Evolutionary conservation across 192 early-diverging fungal genomes (phyloP).

Genomic region (Helicostylum pulchrum): DNA sequence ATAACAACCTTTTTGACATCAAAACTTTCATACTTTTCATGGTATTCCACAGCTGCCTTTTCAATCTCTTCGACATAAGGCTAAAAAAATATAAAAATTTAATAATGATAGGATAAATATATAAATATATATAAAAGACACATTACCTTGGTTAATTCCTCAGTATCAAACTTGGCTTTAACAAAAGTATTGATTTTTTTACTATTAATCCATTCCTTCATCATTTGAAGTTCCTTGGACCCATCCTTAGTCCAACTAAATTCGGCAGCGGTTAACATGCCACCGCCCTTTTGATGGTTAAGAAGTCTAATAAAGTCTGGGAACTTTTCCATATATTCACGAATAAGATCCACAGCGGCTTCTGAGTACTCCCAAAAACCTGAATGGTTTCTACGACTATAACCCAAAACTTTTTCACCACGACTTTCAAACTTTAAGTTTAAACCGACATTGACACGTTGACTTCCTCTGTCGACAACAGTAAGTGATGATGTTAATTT

Average conservation of each 20-base stretch:
- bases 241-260: constrained; percentile 36
- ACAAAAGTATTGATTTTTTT: constrained; percentile 63
- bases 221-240: constrained; percentile 43
- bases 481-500: constrained; percentile 81
- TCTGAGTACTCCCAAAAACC: constrained; percentile 84
- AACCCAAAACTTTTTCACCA: constrained; percentile 84
- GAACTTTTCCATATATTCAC: constrained; percentile 62
- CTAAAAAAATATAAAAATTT: constrained; percentile 20
- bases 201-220: constrained; percentile 66
- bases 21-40: constrained; percentile 31
- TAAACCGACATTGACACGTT: constrained; percentile 75
- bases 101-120: neutral
- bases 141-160: constrained; percentile 64
- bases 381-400: constrained; percentile 68
- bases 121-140: neutral
- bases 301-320: constrained; percentile 44
- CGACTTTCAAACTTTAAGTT: constrained; percentile 90
- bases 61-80: constrained; percentile 60
- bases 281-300: neutral
- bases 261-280: constrained; percentile 15
- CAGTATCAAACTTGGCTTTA: constrained; percentile 56
- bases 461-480: constrained; percentile 57
- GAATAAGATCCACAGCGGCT: constrained; percentile 72
- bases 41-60: constrained; percentile 44
- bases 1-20: constrained; percentile 44